A percentile compares a stretch with the other conserved stretches of the same genome.
Evolutionary conservation across 1,284 basidiomycete species (phyloP).

Genomic region (Gymnopus androsaceus): DNA sequence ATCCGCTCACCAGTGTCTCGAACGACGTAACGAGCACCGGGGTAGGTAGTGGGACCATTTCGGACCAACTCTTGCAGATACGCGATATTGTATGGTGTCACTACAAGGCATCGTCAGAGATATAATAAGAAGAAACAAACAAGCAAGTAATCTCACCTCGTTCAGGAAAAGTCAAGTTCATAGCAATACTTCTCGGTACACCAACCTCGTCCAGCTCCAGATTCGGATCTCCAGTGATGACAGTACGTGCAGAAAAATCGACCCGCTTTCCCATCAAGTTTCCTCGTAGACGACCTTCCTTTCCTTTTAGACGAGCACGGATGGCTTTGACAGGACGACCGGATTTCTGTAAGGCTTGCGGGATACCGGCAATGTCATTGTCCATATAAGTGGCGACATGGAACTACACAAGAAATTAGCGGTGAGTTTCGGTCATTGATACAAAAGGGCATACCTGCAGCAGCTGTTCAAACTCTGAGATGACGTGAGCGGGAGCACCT

Average conservation of each 20-base stretch:
- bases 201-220: constrained; percentile 96
- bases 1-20: constrained; percentile 98
- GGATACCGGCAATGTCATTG: constrained; percentile 98
- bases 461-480: constrained; percentile 95
- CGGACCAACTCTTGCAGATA: constrained; percentile 96
- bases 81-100: constrained; percentile 96
- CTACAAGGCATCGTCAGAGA: constrained; percentile 40
- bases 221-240: constrained; percentile 99
- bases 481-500: constrained; percentile 94
- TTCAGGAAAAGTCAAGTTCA: constrained; percentile 98
- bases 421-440: constrained; percentile 6
- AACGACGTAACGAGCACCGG: constrained; percentile 96
- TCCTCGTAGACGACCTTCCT: constrained; percentile 96
- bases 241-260: constrained; percentile 98
- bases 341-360: constrained; percentile 96
- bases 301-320: constrained; percentile 96
- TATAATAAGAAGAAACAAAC: not conserved
- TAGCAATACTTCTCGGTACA: constrained; percentile 95
- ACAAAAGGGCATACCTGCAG: constrained; percentile 67
- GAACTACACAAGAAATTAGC: constrained; percentile 55
- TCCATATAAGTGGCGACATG: constrained; percentile 99
- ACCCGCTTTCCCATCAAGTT: constrained; percentile 99
- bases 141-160: constrained; percentile 62
- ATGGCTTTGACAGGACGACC: constrained; percentile 98
- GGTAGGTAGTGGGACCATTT: constrained; percentile 94